phyloP scores from a whole-genome alignment of 805 yeast species.

The Isabelozyma pseudorhagii region DNA sequence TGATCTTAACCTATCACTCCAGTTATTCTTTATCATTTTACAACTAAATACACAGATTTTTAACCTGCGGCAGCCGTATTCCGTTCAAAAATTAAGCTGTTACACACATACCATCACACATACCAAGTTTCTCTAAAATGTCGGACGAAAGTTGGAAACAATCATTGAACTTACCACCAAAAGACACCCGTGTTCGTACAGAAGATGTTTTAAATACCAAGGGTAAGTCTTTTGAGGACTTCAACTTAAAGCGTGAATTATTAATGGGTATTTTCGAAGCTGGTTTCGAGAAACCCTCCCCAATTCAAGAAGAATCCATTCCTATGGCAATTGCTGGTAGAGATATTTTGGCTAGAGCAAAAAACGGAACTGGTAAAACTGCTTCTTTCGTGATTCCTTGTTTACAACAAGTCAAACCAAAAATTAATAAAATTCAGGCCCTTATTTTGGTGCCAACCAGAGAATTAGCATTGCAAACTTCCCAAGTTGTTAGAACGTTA shows the following conservation, averaged over 20 bases:
- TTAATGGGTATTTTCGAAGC: slow-evolving; percentile 99
- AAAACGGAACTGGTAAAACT: slow-evolving; percentile 98
- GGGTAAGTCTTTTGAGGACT: slow-evolving; percentile 89
- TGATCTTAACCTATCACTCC: background rate
- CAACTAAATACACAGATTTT: background rate
- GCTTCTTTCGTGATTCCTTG: slow-evolving; percentile 96
- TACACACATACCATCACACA: no score
- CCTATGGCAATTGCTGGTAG: slow-evolving; percentile 95
- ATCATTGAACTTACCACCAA: slow-evolving; percentile 69
- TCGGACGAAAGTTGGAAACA: slow-evolving; percentile 58
- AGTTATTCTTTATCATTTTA: background rate
- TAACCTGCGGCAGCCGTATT: background rate
- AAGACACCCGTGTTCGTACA: slow-evolving; percentile 93
- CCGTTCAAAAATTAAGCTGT: background rate
- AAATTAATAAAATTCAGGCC: slow-evolving; percentile 81
- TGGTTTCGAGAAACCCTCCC: slow-evolving; percentile 97
- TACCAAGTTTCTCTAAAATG: background rate
- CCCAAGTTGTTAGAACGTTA: slow-evolving; percentile 93
- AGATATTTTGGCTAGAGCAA: slow-evolving; percentile 95
- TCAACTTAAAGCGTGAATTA: slow-evolving; percentile 85
- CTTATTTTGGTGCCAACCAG: slow-evolving; percentile 94
- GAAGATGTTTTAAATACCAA: slow-evolving; percentile 92
- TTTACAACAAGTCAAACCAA: slow-evolving; percentile 83
- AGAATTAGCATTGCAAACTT: slow-evolving; percentile 95
- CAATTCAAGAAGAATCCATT: slow-evolving; percentile 95